Base-by-base conservation (phyloP, 192 early-diverging fungal species). In the Linnemannia schmuckeri region DNA sequence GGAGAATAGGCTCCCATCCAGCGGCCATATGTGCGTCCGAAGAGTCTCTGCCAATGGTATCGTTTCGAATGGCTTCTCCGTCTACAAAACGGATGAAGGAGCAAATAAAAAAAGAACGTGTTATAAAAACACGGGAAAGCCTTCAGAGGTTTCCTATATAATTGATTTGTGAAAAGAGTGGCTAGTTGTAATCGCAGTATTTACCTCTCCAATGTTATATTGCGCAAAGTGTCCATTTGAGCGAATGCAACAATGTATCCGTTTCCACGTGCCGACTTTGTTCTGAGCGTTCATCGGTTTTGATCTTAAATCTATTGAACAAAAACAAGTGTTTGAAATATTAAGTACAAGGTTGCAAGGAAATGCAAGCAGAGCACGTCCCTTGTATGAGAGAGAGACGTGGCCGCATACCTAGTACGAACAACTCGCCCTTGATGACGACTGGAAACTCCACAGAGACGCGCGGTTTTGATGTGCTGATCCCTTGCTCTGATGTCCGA, bases 1-100 rank as follows among this genome's bases (percentile, higher is more conserved):
- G 6, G 78, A 72, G 77, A 83, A 83, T 18, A 88, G 57, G 68
- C 81, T 88, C 37, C 78, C 81, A 46, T 82, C 81, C 33, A 88
- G 30, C 13, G 81, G 42, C 78, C 82, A 83, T 8, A 88, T 88
- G 37, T 88, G 81, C 12, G 87, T 80, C 49, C 87, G 82, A n/a
- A 80, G 75, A 13, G 75, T 82, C 13, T 88, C 82, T 4, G 80
- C 63, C 41, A 88, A 61, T 4, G 81, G 80, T 72, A 88, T 88
- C n/a, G 80, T 82, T 68, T 88, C 87, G 61, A 82, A 80, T 2
- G 84, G 84, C 37, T 80, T 80, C 24, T 86, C 84, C 4, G 40
- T 81, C 84, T 86, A 33, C 0, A 17, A 38, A 37, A 15, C 9
- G 22, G n/a, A 78, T 68, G 69, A 55, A 61, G n/a, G 22, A 44